Evolutionary conservation across 352 stramenopile genomes (phyloP).

Genomic region (Phytophthora quininea): DNA sequence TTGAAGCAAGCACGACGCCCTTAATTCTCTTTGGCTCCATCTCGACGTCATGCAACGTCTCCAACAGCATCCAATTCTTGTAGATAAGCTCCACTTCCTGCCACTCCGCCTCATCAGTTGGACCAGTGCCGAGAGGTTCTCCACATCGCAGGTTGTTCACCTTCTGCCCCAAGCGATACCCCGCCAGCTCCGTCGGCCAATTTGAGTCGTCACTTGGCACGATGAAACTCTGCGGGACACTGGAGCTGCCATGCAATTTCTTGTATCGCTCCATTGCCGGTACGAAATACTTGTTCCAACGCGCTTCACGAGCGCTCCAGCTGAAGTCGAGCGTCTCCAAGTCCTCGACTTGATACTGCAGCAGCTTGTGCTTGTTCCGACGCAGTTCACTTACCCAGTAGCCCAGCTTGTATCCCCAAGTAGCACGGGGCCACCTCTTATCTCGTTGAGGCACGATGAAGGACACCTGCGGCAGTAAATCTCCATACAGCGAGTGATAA

Average conservation of each 20-base stretch:
- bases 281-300: slow-evolving; percentile 47
- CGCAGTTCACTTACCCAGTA: slow-evolving; percentile 50
- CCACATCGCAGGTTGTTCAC: slow-evolving; percentile 51
- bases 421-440: slow-evolving; percentile 31
- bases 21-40: slow-evolving; percentile 7
- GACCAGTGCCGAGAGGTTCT: slow-evolving; percentile 9
- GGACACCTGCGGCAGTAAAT: slow-evolving; percentile 42
- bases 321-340: slow-evolving; percentile 36
- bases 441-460: slow-evolving; percentile 37
- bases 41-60: slow-evolving; percentile 41
- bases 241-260: slow-evolving; percentile 30
- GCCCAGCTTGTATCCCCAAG: slow-evolving; percentile 50
- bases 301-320: slow-evolving; percentile 39
- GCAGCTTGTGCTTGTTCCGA: slow-evolving; percentile 30
- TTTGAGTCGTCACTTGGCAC: slow-evolving; percentile 33
- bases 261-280: slow-evolving; percentile 40
- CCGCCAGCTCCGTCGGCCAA: slow-evolving; percentile 34
- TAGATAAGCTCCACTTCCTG: slow-evolving; percentile 47
- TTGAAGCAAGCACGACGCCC: neutral
- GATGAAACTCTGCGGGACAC: slow-evolving; percentile 48
- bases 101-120: slow-evolving; percentile 20
- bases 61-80: slow-evolving; percentile 53
- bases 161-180: slow-evolving; percentile 51
- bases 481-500: slow-evolving; percentile 26
- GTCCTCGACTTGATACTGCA: slow-evolving; percentile 42